Conservation (phyloP, 176 grass and related monocot genomes). For the Guadua angustifolia region DNA sequence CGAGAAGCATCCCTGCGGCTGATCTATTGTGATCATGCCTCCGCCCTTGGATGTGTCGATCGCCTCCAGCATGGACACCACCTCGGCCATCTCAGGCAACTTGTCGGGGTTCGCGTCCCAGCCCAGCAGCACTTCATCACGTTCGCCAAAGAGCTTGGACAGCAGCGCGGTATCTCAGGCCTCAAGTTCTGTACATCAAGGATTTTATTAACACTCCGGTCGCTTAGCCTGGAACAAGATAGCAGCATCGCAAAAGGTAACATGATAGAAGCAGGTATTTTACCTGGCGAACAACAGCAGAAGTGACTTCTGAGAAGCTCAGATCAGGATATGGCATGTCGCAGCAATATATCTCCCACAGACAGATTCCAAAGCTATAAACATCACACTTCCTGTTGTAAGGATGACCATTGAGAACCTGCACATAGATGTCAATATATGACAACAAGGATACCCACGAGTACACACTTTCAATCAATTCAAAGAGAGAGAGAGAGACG, state of each 20-base stretch:
- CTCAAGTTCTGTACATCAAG: constrained; percentile 75
- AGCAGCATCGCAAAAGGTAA: neutral
- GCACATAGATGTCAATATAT: constrained; percentile 40
- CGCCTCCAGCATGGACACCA: constrained; percentile 89
- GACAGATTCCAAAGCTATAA: constrained; percentile 95
- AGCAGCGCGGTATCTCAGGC: constrained; percentile 97
- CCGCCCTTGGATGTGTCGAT: constrained; percentile 98
- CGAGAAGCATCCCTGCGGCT: constrained; percentile 74
- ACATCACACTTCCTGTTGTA: constrained; percentile 99
- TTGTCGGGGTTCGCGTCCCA: constrained; percentile 95
- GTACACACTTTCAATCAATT: neutral
- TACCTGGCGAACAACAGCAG: constrained; percentile 95
- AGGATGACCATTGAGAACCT: constrained; percentile 95
- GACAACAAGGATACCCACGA: neutral
- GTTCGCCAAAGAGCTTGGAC: constrained; percentile 78
- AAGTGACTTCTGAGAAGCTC: constrained; percentile 96
- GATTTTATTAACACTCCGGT: neutral
- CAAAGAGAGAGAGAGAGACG: too few species aligned
- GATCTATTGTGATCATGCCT: constrained; percentile 86
- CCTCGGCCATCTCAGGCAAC: constrained; percentile 87
- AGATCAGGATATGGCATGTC: constrained; percentile 99
- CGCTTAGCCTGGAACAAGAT: constrained; percentile 15
- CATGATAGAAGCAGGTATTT: neutral
- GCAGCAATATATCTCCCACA: constrained; percentile 99
- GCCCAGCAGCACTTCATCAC: constrained; percentile 97